Conservation (phyloP, 805 yeast genomes). For the Candida chilensis region DNA sequence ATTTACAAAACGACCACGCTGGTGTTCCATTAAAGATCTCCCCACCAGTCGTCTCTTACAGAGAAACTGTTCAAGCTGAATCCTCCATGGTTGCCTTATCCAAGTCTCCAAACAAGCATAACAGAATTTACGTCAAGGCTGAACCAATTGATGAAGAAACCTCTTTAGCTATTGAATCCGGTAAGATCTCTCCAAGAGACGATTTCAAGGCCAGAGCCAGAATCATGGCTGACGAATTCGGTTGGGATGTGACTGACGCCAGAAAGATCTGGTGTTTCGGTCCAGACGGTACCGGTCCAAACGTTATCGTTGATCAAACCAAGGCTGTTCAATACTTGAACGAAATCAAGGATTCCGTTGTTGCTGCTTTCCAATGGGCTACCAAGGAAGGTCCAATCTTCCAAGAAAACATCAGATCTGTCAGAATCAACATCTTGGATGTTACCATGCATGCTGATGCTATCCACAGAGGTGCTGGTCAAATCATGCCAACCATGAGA, state of each 20-base stretch:
- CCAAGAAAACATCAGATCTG: conserved; percentile 94
- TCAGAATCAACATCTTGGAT: conserved; percentile 96
- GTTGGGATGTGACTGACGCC: conserved; percentile 99
- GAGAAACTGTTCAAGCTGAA: conserved; percentile 94
- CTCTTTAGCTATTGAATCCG: conserved; percentile 83
- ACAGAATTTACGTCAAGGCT: conserved; percentile 98
- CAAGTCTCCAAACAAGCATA: conserved; percentile 99
- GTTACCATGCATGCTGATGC: conserved; percentile 99
- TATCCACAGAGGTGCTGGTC: conserved; percentile 99
- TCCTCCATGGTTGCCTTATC: conserved; percentile 95
- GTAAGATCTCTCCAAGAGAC: conserved; percentile 90
- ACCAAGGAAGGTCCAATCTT: conserved; percentile 98
- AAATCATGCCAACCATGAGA: conserved; percentile 99
- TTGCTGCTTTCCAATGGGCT: conserved; percentile 99
- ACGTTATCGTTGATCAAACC: conserved; percentile 98
- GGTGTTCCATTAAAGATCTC: conserved; percentile 98
- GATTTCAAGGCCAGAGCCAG: conserved; percentile 99
- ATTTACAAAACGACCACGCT: conserved; percentile 98
- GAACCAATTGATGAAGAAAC: conserved; percentile 94
- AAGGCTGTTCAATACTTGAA: conserved; percentile 98
- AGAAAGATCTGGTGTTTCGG: conserved; percentile 99
- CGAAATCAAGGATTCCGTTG: conserved; percentile 99
- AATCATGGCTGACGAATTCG: conserved; percentile 96
- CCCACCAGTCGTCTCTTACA: conserved; percentile 97
- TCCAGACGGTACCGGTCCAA: conserved; percentile 99